phyloP scores from a whole-genome alignment of 2,329 filamentous ascomycete genomes.

The Aspergillus hiratsukae region DNA sequence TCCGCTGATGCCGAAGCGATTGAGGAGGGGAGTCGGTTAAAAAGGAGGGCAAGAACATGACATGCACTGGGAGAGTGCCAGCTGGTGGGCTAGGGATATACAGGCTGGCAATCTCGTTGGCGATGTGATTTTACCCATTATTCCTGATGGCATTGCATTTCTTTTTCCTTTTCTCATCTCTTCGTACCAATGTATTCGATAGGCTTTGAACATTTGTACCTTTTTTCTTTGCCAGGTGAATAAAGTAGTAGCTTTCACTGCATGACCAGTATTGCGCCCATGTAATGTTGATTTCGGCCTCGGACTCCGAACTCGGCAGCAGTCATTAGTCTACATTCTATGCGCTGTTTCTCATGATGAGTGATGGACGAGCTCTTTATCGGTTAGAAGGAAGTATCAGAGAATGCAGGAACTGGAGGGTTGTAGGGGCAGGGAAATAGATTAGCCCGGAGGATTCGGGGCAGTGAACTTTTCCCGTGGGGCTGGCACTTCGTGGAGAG shows the following conservation, averaged over 20 bases:
- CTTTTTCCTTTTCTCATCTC: conserved; percentile 8
- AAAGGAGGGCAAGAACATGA: not conserved
- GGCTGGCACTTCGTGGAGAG: not conserved
- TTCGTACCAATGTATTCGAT: conserved; percentile 22
- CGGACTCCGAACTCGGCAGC: too few species aligned
- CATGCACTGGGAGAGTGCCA: not conserved
- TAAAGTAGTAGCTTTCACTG: not conserved
- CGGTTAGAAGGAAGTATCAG: not conserved
- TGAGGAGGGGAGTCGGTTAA: conserved; percentile 2
- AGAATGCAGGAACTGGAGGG: not conserved
- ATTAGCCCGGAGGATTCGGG: not conserved
- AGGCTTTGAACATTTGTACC: conserved; percentile 8
- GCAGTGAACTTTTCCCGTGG: not conserved
- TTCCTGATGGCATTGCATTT: conserved; percentile 3
- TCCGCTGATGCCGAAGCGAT: not conserved
- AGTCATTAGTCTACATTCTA: not conserved
- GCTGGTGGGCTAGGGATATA: conserved; percentile 5
- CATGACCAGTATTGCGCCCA: not conserved
- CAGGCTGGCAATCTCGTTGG: conserved; percentile 12
- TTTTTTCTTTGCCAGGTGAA: conserved; percentile 6
- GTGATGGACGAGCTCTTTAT: not conserved
- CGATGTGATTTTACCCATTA: not conserved
- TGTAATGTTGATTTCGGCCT: too few species aligned
- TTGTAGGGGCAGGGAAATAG: not conserved
- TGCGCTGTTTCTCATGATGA: not conserved